Percentiles rank a stretch among this genome's conserved stretches.
Conservation (phyloP, 345 rosid species). For the Eucalyptus urophylla region DNA sequence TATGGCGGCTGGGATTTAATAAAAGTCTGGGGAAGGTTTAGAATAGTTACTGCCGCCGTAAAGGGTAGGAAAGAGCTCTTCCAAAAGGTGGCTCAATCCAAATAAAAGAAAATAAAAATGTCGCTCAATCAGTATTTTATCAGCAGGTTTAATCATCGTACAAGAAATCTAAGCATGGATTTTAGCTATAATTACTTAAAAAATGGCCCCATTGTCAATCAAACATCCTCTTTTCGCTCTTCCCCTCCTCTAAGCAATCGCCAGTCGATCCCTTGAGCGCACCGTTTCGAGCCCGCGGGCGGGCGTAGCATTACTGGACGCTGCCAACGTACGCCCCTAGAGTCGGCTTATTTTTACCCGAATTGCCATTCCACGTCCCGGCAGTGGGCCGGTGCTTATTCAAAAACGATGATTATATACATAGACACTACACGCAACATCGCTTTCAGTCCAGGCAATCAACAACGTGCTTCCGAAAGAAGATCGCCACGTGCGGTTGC, state of each 20-base stretch:
- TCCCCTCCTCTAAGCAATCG: neutral
- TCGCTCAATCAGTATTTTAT: neutral
- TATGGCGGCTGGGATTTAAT: no score
- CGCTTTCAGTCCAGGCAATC: neutral
- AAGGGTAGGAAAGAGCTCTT: neutral
- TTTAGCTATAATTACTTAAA: neutral
- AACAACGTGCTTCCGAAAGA: neutral
- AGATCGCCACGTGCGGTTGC: neutral
- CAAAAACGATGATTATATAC: neutral
- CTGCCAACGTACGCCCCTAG: neutral
- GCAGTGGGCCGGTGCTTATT: neutral
- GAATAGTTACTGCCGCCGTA: neutral
- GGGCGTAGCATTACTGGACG: neutral
- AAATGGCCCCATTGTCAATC: neutral
- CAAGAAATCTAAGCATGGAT: neutral
- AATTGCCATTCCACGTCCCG: neutral
- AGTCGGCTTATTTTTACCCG: neutral
- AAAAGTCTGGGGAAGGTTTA: neutral
- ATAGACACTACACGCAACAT: neutral
- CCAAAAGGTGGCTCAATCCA: neutral
- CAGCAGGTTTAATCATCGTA: neutral
- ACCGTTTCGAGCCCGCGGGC: neutral
- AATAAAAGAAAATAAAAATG: no score
- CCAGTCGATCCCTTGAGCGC: neutral
- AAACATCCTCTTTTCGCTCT: neutral